Base-by-base conservation (phyloP, 495 filamentous ascomycete genomes). In the Trichoderma gamsii region DNA sequence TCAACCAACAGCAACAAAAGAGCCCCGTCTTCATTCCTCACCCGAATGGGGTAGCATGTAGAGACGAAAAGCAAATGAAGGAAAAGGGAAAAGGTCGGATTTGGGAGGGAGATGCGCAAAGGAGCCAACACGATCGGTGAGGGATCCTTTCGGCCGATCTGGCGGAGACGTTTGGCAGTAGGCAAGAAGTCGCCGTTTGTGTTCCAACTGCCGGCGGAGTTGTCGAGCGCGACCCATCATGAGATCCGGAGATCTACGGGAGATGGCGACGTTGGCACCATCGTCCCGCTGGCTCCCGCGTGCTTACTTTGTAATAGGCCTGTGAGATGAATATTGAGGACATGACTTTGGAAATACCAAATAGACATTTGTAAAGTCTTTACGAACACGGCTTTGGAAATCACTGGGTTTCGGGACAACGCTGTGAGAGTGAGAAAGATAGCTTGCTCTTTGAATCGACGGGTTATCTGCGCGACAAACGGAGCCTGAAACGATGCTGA, bases 1-100 rank as follows among this genome's bases (percentile, higher is more conserved):
- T 61, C 56, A 61, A 61, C 56, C 56, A 61, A 61, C 56, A 61
- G 56, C 56, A 61, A 12, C 8, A 27, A 29, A 61, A 8, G 25
- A 61, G 44, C 56, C 11, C 56, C 9, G 27, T 61, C 9, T 56
- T 32, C 27, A 61, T 29, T 32, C 56, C 56, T 32, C 35, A 13
- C 9, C 56, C 25, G 18, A 25, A 2, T 23, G 27, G 56, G 56
- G 2, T 11, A 32, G 27, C 13, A 61, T 12, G 56, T 29, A 29
- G 23, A 61, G 27, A 32, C 27, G n/a, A 61, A 29, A 13, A 61
- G 32, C 13, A 29, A 61, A 32, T 29, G 25, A 61, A 61, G 25
- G 3, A 25, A 27, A 32, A 25, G 27, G 25, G 25, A 15, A 61
- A 13, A 32, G 0, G 23, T 13, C 9, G 23, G 25, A 11, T 9